Base-by-base conservation (phyloP, 148 eudicot species). In the Cornus florida region DNA sequence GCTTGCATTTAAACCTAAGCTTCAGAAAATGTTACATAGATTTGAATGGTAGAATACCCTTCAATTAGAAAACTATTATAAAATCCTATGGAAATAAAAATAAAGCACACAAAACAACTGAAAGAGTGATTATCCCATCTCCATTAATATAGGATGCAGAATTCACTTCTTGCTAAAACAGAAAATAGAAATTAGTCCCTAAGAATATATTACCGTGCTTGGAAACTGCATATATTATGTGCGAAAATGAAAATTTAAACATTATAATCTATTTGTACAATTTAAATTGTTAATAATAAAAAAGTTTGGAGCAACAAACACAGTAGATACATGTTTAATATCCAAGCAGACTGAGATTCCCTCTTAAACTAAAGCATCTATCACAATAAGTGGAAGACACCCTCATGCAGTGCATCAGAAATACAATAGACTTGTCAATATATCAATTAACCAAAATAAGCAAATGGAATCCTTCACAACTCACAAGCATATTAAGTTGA, bases 161-260 rank as follows among this genome's bases (percentile, higher is more conserved):
- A 60, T 60, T 38, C 62, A 75, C 53, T 35, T 60, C 35, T 33
- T 8, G 3, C 68, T 5, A 33, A 75, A 53, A 64, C 20, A 60
- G 14, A 38, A 75, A 75, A 75, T 9, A 62, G 32, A 46, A 72
- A 17, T 24, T 23, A 50, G 31, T 69, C 48, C 3, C 11, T 6
- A 39, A 17, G 20, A 64, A 35, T 35, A 35, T 35, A 35, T 35
- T 35, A 35, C 38, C 38, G 38, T 35, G 38, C 38, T 2, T 4
- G 38, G 38, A 39, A 64, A 74, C 33, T 16, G 35, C 77, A 38
- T 14, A 57, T 46, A 11, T 75, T 19, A 20, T 24, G 38, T 41
- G 35, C 78, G 41, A 62, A 75, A 43, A 9, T 67, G 24, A 2
- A 46, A 76, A 43, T 39, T 75, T 48, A 14, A 48, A 46, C 72